phyloP scores from a whole-genome alignment of 331 rosid species.

The Telfairia occidentalis region DNA sequence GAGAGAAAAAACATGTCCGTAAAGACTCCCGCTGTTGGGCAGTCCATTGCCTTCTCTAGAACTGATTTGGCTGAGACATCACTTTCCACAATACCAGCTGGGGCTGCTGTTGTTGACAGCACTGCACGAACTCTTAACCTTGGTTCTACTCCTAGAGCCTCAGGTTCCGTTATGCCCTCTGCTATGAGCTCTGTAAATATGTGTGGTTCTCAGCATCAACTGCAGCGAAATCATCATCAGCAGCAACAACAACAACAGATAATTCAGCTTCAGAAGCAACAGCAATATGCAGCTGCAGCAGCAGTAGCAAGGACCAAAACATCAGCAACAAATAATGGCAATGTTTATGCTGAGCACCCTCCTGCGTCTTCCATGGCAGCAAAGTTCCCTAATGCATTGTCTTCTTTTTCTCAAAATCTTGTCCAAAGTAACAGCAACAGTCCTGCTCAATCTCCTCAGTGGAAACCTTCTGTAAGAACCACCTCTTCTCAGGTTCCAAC shows the following conservation, averaged over 20 bases:
- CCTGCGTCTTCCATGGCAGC: slow-evolving; percentile 55
- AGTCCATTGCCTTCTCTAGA: slow-evolving; percentile 74
- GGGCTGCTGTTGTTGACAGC: slow-evolving; percentile 58
- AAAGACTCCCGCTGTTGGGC: slow-evolving; percentile 45
- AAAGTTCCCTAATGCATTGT: slow-evolving; percentile 58
- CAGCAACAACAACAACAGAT: slow-evolving; percentile 27
- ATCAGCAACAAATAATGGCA: slow-evolving; percentile 58
- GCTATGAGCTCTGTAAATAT: slow-evolving; percentile 26
- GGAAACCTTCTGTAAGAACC: slow-evolving; percentile 61
- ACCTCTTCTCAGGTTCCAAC: slow-evolving; percentile 42
- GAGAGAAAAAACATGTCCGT: slow-evolving; percentile 49
- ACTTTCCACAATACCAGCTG: slow-evolving; percentile 29
- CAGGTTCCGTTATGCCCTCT: slow-evolving; percentile 50
- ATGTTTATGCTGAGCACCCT: slow-evolving; percentile 55
- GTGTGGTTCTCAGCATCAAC: slow-evolving; percentile 49
- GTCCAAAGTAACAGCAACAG: slow-evolving; percentile 53
- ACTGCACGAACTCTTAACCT: slow-evolving; percentile 48
- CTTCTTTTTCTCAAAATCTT: slow-evolving; percentile 61
- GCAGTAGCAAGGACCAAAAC: slow-evolving; percentile 39
- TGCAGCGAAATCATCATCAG: slow-evolving; percentile 34
- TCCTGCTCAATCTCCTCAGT: slow-evolving; percentile 69
- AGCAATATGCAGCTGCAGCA: slow-evolving; percentile 28
- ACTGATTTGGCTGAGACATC: slow-evolving; percentile 50
- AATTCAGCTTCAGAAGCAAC: slow-evolving; percentile 56
- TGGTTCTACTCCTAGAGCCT: slow-evolving; percentile 38